These are phyloP conservation scores for Phytophthora cactorum DNA, from an alignment of 352 stramenopile genomes.

Conservation along the genomic window DNA sequence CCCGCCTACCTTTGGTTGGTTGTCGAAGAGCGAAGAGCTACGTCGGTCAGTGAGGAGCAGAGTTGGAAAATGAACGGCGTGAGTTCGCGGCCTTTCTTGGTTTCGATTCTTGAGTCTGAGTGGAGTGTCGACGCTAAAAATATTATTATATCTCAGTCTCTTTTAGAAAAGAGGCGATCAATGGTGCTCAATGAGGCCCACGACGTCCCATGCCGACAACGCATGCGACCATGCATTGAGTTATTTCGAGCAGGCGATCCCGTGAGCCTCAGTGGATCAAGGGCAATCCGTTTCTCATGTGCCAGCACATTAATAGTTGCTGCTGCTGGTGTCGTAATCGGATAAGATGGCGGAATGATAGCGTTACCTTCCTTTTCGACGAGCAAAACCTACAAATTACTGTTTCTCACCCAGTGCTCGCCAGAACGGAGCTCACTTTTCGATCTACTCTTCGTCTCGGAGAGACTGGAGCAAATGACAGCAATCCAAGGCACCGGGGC, in stretches of 20 bases:
- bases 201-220: slow-evolving; percentile 8
- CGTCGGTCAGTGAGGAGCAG: slow-evolving; percentile 7
- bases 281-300: no score
- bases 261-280: no score
- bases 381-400: no score
- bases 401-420: no score
- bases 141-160: slow-evolving; percentile 1
- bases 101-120: slow-evolving; percentile 5
- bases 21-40: slow-evolving; percentile 3
- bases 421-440: no score
- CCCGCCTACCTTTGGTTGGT: slow-evolving; percentile 17
- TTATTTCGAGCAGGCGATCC: slow-evolving; percentile 13
- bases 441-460: not conserved
- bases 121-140: slow-evolving; percentile 29
- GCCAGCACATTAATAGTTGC: not conserved
- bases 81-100: slow-evolving; percentile 28
- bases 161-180: not conserved
- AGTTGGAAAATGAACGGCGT: slow-evolving; percentile 28
- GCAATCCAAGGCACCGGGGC: no score
- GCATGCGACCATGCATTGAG: slow-evolving; percentile 11
- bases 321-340: not conserved
- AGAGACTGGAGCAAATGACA: not conserved
- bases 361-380: no score
- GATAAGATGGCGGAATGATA: not conserved
- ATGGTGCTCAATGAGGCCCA: not conserved